phyloP scores from a whole-genome alignment of 1,139 yeast genomes.

The Suhomyces anneliseae region DNA sequence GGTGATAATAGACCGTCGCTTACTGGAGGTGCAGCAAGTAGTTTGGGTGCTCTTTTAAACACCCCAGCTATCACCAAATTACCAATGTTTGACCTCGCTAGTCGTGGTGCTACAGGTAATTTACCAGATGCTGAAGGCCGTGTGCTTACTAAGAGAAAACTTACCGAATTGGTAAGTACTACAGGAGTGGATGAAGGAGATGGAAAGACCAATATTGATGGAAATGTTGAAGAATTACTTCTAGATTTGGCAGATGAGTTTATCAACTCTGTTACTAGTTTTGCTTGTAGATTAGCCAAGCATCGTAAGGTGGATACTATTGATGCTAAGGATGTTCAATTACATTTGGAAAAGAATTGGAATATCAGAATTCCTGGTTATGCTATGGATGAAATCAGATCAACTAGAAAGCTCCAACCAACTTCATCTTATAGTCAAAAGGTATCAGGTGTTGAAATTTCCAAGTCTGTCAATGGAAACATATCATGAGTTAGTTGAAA shows the following conservation, averaged over 20 bases:
- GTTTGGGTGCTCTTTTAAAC: conserved; percentile 56
- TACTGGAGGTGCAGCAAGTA: conserved; percentile 80
- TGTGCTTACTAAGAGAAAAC: conserved; percentile 83
- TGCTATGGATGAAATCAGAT: conserved; percentile 85
- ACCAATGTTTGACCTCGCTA: conserved; percentile 78
- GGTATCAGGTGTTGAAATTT: conserved; percentile 21
- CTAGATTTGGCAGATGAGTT: conserved; percentile 96
- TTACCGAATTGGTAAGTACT: conserved; percentile 79
- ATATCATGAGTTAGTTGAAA: conserved; percentile 7
- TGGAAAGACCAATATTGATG: conserved; percentile 88
- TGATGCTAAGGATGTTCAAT: conserved; percentile 86
- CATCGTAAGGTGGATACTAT: conserved; percentile 88
- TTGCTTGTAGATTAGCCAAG: conserved; percentile 93
- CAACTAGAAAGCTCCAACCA: conserved; percentile 80
- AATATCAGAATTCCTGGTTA: conserved; percentile 93
- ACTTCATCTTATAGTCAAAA: conserved; percentile 54
- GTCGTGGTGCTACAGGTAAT: conserved; percentile 30
- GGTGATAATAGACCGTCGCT: conserved; percentile 70
- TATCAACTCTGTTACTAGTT: conserved; percentile 83
- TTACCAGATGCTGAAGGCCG: conserved; percentile 63
- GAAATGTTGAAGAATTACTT: conserved; percentile 90
- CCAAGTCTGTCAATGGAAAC: conserved; percentile 21
- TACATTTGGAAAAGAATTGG: conserved; percentile 94
- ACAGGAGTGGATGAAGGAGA: conserved; percentile 86
- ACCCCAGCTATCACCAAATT: conserved; percentile 77